Percentiles rank a stretch among this genome's conserved stretches.
phyloP scores from a whole-genome alignment of 306 rosid genomes.

The Castanea crenata region DNA sequence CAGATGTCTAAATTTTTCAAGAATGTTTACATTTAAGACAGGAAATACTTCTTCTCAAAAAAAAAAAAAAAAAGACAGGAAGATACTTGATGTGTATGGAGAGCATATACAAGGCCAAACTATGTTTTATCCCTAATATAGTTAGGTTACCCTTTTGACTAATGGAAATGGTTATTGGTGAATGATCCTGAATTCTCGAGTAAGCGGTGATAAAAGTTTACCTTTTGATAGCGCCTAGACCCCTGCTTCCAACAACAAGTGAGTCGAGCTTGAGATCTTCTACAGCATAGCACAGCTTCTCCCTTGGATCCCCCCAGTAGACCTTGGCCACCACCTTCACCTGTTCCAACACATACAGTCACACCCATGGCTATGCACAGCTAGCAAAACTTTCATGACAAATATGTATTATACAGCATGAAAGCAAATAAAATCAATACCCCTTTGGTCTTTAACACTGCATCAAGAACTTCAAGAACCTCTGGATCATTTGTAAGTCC shows the following conservation, averaged over 20 bases:
- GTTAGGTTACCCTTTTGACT: neutral
- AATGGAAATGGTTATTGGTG: neutral
- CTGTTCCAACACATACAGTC: constrained; percentile 22
- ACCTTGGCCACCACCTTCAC: constrained; percentile 69
- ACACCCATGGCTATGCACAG: too few relatives aligned
- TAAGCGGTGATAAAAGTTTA: neutral
- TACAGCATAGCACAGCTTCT: constrained; percentile 61
- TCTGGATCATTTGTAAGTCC: constrained; percentile 67
- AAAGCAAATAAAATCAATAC: constrained; percentile 25
- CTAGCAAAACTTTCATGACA: too few relatives aligned
- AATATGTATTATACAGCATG: neutral
- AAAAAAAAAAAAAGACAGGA: too few relatives aligned
- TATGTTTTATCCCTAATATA: too few relatives aligned
- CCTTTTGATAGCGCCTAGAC: constrained; percentile 69
- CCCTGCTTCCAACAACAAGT: constrained; percentile 78
- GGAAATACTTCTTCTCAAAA: too few relatives aligned
- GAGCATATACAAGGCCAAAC: too few relatives aligned
- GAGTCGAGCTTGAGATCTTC: constrained; percentile 61
- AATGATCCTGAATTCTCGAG: too few relatives aligned
- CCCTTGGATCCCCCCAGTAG: constrained; percentile 87
- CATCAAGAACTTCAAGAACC: constrained; percentile 52
- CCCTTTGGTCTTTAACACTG: constrained; percentile 51
- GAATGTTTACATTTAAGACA: too few relatives aligned
- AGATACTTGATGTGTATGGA: too few relatives aligned
- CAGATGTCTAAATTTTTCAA: too few relatives aligned